Evolutionary conservation across 352 stramenopile species (phyloP), one percentile per base, ranked within the genome.

Genomic region (Phytophthora sojae): DNA sequence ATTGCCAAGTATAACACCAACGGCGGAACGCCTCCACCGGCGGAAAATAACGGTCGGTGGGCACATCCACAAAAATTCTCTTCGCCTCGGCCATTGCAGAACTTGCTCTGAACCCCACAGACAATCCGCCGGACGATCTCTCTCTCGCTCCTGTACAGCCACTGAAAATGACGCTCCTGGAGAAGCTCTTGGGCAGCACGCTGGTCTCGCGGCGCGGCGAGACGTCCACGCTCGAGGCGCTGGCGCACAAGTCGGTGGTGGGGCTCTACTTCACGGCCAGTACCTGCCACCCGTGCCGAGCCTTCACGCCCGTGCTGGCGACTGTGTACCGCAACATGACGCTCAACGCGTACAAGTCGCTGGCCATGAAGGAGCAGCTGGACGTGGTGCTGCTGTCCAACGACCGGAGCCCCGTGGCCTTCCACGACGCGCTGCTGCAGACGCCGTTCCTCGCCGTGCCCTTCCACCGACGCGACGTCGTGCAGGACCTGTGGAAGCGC

Each of bases 261-360:
- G 82, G 82, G 0, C 61, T 92, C 30, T 92, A 89, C 76, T 92
- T 92, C 69, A 89, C 82, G 9, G 80, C 79, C 51, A 90, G 81
- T 68, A 83, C 72, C 14, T 91, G 82, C 61, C 72, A 71, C 30
- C 81, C 82, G 15, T 92, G 85, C 53, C 79, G 86, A 67, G 75
- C 72, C 29, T 92, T 92, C 71, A 90, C 85, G 52, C 85, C 83
- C 25, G 71, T 89, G 51, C 68, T 92, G 57, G 85, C 82, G 32
- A 89, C 82, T 0, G 80, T 86, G 15, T 80, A 92, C 57, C 76
- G 77, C 45, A 89, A 89, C 74, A 90, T 91, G 83, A 65, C 76
- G 61, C 81, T 91, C n/a, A 78, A 75, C 29, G 64, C 73, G 44
- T 91, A 91, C 79, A 77, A 80, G 51, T 64, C 75, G 59, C 47